Conservation (phyloP, 2,329 filamentous ascomycete genomes). For the Pseudofabraea citricarpa region DNA sequence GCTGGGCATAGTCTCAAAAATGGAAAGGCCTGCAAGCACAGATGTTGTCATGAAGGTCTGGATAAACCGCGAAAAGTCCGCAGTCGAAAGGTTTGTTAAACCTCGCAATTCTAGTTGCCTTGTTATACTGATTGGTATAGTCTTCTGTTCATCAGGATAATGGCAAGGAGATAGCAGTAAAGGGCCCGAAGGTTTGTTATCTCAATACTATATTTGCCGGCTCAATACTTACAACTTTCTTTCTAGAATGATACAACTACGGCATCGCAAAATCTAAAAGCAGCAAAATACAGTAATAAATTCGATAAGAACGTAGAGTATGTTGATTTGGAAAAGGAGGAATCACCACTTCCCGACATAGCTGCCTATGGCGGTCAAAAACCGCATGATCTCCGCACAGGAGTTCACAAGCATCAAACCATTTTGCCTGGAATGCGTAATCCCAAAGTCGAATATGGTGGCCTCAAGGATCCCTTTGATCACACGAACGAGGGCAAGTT, state of each 20-base stretch:
- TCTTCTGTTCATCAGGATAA: neutral
- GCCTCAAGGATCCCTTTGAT: constrained; percentile 18
- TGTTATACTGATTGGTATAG: neutral
- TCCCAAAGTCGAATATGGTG: constrained; percentile 20
- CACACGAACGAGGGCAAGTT: constrained; percentile 5
- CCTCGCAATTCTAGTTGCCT: too few relatives aligned
- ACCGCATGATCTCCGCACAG: constrained; percentile 26
- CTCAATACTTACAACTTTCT: neutral
- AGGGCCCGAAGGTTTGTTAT: neutral
- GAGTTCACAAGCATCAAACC: constrained; percentile 17
- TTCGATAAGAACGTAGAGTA: constrained; percentile 19
- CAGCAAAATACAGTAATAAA: neutral
- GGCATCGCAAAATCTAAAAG: constrained; percentile 11
- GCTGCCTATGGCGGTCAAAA: constrained; percentile 22
- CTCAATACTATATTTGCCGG: neutral
- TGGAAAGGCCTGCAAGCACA: constrained; percentile 57
- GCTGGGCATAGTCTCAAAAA: constrained; percentile 31
- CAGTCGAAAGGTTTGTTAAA: constrained; percentile 12
- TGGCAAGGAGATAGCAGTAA: neutral
- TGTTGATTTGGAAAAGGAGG: constrained; percentile 20
- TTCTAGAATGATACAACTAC: neutral
- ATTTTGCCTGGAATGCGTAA: constrained; percentile 22
- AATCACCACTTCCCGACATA: constrained; percentile 13
- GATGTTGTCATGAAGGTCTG: constrained; percentile 67
- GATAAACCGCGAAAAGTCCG: constrained; percentile 46